Evolutionary conservation across 2,329 filamentous ascomycete genomes (phyloP).

Genomic region (Pseudogymnoascus sp.): DNA sequence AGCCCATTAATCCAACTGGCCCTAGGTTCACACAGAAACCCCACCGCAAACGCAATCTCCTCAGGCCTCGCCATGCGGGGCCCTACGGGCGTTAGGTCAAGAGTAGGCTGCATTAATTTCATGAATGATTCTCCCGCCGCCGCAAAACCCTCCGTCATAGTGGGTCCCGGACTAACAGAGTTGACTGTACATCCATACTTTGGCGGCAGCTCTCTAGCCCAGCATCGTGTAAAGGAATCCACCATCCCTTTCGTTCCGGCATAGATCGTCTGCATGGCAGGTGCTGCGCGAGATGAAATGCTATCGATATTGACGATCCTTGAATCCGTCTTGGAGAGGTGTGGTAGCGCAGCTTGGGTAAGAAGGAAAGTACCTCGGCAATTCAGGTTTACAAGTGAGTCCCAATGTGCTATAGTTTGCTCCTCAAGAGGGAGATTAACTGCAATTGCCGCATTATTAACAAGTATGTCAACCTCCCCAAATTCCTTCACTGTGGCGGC

Average conservation of each 20-base stretch:
- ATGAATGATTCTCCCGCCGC: slow-evolving; percentile 34
- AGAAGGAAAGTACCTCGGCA: slow-evolving; percentile 36
- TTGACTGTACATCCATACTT: slow-evolving; percentile 42
- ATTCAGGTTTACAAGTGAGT: slow-evolving; percentile 37
- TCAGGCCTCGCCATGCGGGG: slow-evolving; percentile 36
- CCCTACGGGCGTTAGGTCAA: slow-evolving; percentile 38
- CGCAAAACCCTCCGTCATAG: slow-evolving; percentile 32
- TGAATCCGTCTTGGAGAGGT: slow-evolving; percentile 30
- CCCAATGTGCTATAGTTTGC: slow-evolving; percentile 34
- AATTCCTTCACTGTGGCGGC: slow-evolving; percentile 31
- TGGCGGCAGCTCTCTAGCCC: slow-evolving; percentile 36
- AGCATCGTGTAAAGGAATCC: slow-evolving; percentile 39
- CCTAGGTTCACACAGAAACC: slow-evolving; percentile 37
- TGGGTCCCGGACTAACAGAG: slow-evolving; percentile 37
- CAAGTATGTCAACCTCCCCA: slow-evolving; percentile 36
- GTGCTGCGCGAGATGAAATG: slow-evolving; percentile 31
- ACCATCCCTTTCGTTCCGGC: slow-evolving; percentile 44
- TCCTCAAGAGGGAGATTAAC: slow-evolving; percentile 34
- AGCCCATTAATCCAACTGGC: slow-evolving; percentile 42
- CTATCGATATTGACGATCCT: slow-evolving; percentile 40
- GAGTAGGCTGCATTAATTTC: slow-evolving; percentile 34
- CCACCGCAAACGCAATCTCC: slow-evolving; percentile 42
- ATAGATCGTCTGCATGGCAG: slow-evolving; percentile 39
- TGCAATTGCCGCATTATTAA: slow-evolving; percentile 40
- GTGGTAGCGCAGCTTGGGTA: slow-evolving; percentile 33